Percentiles rank a stretch among this genome's conserved stretches.
These are phyloP conservation scores for Candida parachauliodes DNA, from an alignment of 805 yeast species.

Conservation along the genomic window DNA sequence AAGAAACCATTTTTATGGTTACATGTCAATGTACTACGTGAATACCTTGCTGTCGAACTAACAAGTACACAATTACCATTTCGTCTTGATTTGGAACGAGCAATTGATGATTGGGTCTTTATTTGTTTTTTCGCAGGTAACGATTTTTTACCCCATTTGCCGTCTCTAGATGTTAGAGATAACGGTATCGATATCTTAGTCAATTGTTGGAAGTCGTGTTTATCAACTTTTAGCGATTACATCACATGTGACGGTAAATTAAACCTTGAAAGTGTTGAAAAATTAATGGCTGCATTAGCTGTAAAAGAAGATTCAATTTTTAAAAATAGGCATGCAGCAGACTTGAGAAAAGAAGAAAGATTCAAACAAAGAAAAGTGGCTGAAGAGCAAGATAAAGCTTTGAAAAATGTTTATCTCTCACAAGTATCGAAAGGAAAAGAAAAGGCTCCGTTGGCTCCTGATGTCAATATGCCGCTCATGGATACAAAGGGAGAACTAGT, in stretches of 20 bases:
- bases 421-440: constrained; percentile 70
- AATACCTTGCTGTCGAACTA: constrained; percentile 81
- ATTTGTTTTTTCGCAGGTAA: constrained; percentile 99
- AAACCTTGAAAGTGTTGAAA: constrained; percentile 72
- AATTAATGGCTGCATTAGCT: constrained; percentile 60
- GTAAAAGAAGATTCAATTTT: constrained; percentile 76
- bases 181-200: constrained; percentile 83
- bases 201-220: constrained; percentile 72
- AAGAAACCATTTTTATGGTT: constrained; percentile 92
- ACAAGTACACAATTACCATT: constrained; percentile 65
- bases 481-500: constrained; percentile 73
- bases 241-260: constrained; percentile 88
- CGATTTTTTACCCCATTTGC: constrained; percentile 95
- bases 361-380: constrained; percentile 54
- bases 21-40: constrained; percentile 82
- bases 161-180: constrained; percentile 91
- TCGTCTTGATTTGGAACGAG: constrained; percentile 85
- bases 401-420: constrained; percentile 43
- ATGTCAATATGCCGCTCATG: constrained; percentile 70
- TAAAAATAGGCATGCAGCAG: constrained; percentile 63
- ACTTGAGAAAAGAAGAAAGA: constrained; percentile 63
- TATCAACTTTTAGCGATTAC: constrained; percentile 68
- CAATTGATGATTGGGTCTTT: constrained; percentile 98
- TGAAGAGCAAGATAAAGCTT: constrained; percentile 42
- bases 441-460: constrained; percentile 68